Base-by-base conservation (phyloP, 2,329 filamentous ascomycete genomes). In the Ascochyta clinopodiicola region DNA sequence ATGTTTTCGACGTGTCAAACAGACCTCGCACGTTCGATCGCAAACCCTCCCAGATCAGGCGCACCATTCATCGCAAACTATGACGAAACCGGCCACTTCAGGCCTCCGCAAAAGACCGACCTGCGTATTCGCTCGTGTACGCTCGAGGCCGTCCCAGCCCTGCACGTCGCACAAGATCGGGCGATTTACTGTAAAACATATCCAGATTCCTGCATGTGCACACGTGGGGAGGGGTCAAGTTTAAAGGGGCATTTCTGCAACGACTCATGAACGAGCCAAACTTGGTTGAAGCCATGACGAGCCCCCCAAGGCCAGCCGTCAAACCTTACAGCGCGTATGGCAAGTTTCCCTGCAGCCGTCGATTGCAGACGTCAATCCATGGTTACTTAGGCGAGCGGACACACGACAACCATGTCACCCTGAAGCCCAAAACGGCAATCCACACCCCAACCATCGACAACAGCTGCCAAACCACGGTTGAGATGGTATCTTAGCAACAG, bases 1-100 rank as follows among this genome's bases (percentile, higher is more conserved):
- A 12, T 38, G 15, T 32, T 36, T 40, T 34, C 19, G 9, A 55
- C n/a, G 19, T 39, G 27, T 40, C 17, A 45, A 35, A 21, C 29
- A 29, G 13, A 22, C 12, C 21, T 19, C 39, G 32, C 38, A 36
- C 51, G 21, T 35, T 39, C 27, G 39, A n/a, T 55, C 51, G 40
- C 44, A 55, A 49, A 40, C 39, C 39, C n/a, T 27, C 45, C 51
- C 42, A 36, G 9, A 49, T 44, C 51, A 55, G 51, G 44, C 51
- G 42, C 19, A 43, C 17, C 37, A 19, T 29, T 12, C 34, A 51
- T 22, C 22, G 35, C 22, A 13, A 25, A 29, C 39, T n/a, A 55
- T 49, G 51, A 55, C 51, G 45, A 35, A 8, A 35, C n/a, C 32
- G 6, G 32, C 32, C 32, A 10, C 22, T 24, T 24, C 22, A 32